Percentiles rank a stretch among this genome's conserved stretches.
These are phyloP conservation scores for Trichoderma virens DNA, from an alignment of 495 filamentous ascomycete genomes.

Conservation along the genomic window DNA sequence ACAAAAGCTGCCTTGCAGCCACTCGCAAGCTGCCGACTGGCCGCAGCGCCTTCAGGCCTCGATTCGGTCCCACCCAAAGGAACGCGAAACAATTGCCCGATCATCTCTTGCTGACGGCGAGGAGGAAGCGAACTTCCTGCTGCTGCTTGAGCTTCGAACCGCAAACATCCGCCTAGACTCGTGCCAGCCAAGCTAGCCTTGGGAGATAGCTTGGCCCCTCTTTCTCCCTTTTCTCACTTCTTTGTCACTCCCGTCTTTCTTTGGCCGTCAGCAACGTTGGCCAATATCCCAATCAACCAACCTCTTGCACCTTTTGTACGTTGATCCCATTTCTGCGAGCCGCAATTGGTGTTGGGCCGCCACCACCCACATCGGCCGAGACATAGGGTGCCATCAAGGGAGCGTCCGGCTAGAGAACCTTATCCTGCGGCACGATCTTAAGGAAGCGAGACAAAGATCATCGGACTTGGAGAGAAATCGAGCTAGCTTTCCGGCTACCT, in stretches of 20 bases:
- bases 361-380: background rate
- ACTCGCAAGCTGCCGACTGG: constrained; percentile 8
- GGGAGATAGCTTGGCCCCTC: background rate
- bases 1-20: constrained; percentile 1
- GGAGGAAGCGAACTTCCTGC: constrained; percentile 1
- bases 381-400: background rate
- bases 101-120: background rate
- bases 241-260: background rate
- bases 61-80: background rate
- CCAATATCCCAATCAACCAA: background rate
- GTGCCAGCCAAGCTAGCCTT: background rate
- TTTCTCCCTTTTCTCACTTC: background rate
- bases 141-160: background rate
- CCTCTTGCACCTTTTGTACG: background rate
- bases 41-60: background rate
- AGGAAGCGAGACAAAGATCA: background rate
- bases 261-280: too few relatives aligned
- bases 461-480: background rate
- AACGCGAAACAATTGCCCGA: background rate
- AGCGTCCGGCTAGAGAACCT: background rate
- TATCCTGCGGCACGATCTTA: background rate
- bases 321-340: background rate
- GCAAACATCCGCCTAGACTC: background rate
- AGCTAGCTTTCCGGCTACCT: background rate
- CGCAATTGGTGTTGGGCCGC: constrained; percentile 3